Conservation (phyloP, 306 rosid species). For the Trichosanthes truncata region DNA sequence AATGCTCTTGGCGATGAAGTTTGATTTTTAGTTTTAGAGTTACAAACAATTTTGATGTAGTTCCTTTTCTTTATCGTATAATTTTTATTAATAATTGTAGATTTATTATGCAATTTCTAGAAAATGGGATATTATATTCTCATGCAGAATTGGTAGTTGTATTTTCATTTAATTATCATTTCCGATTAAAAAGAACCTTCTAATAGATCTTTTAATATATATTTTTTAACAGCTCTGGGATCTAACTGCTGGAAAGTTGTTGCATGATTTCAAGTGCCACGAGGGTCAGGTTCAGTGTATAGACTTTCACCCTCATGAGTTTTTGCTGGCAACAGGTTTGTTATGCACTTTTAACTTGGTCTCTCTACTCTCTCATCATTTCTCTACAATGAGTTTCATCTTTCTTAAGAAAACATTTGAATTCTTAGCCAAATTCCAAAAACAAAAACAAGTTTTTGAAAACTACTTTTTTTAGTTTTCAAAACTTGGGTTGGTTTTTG, state of each 20-base stretch:
- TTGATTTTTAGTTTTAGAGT: background rate
- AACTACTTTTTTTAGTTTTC: no score
- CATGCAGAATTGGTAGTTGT: background rate
- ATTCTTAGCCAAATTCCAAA: no score
- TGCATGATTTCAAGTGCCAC: slow-evolving; percentile 89
- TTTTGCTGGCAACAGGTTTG: slow-evolving; percentile 94
- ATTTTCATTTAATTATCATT: background rate
- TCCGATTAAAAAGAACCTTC: background rate
- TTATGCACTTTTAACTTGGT: slow-evolving; percentile 14
- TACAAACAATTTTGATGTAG: background rate
- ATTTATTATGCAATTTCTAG: background rate
- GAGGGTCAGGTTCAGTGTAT: slow-evolving; percentile 97
- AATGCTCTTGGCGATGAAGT: background rate
- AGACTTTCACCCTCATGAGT: slow-evolving; percentile 96
- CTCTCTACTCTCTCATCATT: background rate
- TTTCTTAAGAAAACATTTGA: no score
- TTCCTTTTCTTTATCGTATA: background rate
- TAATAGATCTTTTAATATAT: background rate
- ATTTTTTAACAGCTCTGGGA: slow-evolving; percentile 81
- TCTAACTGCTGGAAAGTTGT: slow-evolving; percentile 90
- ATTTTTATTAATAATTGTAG: background rate
- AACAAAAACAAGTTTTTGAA: no score
- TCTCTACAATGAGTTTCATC: no score
- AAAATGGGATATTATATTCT: background rate
- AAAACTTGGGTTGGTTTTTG: no score